Evolutionary conservation across 2,329 filamentous ascomycete genomes (phyloP), one percentile per base, ranked within the genome.

Genomic region (Paracamarosporium sp.): DNA sequence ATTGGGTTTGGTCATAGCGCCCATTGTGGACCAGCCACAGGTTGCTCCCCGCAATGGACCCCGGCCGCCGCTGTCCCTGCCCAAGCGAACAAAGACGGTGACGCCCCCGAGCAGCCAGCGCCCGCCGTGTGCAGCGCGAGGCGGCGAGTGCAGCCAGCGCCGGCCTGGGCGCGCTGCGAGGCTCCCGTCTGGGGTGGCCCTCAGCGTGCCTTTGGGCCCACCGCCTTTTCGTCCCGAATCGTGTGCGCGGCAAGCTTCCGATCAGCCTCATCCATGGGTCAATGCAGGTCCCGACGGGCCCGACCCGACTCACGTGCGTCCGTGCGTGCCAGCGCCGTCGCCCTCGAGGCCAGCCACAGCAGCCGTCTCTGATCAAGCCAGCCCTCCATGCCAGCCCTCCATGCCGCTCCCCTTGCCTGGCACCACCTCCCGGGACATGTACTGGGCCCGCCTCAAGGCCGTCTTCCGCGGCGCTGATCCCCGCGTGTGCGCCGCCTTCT

Each of bases 401-500:
- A 75, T 75, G 71, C 67, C 69, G 35, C 72, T 86, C 40, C 85
- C 85, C 56, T 81, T 87, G 70, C 85, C 85, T 31, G 84, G 85
- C 57, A 78, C 83, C 35, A 83, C 91, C 4, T 91, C 90, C 46
- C 93, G 91, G 90, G 84, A 87, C n/a, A 76, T 86, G 55, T 94
- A 91, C 76, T 82, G 83, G 57, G 86, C 88, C 25, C 87, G 91
- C 33, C 70, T 95, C 25, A 80, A 79, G 48, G 80, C 83, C 20
- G 68, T 90, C 44, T 87, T 95, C 55, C 83, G 83, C 28, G 88
- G 88, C 56, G 85, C 88, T 46, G 88, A 96, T 69, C 83, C 85
- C 1, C 82, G 88, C 50, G 91, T 97, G 15, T 83, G 92, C 55
- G 72, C 88, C 50, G 91, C 94, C 27, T 98, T 98, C 72, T 98